Percentiles rank a stretch among this genome's conserved stretches.
Conservation (phyloP, 2,329 filamentous ascomycete species). For the Fusarium nygamai region DNA sequence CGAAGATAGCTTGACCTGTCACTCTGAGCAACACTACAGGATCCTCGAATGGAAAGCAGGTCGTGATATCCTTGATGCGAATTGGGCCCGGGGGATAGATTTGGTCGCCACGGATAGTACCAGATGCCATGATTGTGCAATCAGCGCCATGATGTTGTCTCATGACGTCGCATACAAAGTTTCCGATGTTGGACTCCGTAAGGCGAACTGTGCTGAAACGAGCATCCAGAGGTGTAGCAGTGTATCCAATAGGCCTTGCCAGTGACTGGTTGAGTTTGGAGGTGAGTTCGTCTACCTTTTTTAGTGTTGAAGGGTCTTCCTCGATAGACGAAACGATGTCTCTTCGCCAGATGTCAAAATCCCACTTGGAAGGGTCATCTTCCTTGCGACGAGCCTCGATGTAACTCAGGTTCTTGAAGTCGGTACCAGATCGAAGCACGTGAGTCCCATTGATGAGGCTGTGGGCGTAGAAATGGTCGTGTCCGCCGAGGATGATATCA, state of each 20-base stretch:
- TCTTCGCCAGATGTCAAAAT: slow-evolving; percentile 79
- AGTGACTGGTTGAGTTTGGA: slow-evolving; percentile 79
- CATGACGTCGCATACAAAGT: slow-evolving; percentile 94
- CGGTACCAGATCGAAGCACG: slow-evolving; percentile 85
- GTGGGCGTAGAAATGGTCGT: slow-evolving; percentile 90
- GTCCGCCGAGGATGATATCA: slow-evolving; percentile 87
- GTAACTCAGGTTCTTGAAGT: slow-evolving; percentile 93
- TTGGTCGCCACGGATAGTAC: slow-evolving; percentile 88
- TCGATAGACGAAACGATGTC: slow-evolving; percentile 77
- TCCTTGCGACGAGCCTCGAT: slow-evolving; percentile 75
- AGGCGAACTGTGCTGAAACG: slow-evolving; percentile 84
- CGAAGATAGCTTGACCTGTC: slow-evolving; percentile 75
- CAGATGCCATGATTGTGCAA: slow-evolving; percentile 84
- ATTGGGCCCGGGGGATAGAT: slow-evolving; percentile 85
- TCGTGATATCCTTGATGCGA: slow-evolving; percentile 82
- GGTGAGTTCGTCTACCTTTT: slow-evolving; percentile 75
- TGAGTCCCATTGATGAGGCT: slow-evolving; percentile 81
- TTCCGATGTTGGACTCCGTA: slow-evolving; percentile 84
- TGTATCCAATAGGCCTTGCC: slow-evolving; percentile 85
- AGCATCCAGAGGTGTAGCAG: slow-evolving; percentile 82
- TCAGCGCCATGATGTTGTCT: slow-evolving; percentile 82
- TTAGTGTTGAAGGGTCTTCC: slow-evolving; percentile 68
- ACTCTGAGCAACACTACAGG: slow-evolving; percentile 82
- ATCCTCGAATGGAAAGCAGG: slow-evolving; percentile 93
- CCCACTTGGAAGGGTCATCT: slow-evolving; percentile 66